Conservation (phyloP, 805 yeast species). For the Jamesozyma piceae region DNA sequence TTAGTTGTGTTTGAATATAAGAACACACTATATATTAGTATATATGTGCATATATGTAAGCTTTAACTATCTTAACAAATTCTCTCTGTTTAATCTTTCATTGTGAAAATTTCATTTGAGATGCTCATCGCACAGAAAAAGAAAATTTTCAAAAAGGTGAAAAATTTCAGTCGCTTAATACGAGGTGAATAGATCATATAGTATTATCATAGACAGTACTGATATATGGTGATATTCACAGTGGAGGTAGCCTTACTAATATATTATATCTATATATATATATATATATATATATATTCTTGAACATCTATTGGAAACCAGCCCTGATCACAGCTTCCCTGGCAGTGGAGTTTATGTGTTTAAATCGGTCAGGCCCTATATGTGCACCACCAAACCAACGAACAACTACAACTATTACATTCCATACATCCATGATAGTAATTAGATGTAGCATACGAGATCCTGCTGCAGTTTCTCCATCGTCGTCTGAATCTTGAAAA, state of each 20-base stretch:
- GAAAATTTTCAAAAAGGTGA: too few relatives aligned
- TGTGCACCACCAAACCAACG: slow-evolving; percentile 93
- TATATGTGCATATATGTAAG: too few relatives aligned
- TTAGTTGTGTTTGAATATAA: too few relatives aligned
- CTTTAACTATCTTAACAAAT: not conserved
- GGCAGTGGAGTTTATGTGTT: slow-evolving; percentile 83
- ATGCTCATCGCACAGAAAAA: too few relatives aligned
- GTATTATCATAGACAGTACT: too few relatives aligned
- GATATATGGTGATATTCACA: not conserved
- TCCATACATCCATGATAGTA: slow-evolving; percentile 70
- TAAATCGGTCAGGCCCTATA: slow-evolving; percentile 88
- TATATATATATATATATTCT: not conserved
- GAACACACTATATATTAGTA: too few relatives aligned
- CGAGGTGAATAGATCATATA: too few relatives aligned
- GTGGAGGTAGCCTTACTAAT: not conserved
- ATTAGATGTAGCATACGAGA: slow-evolving; percentile 71
- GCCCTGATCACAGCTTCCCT: slow-evolving; percentile 73
- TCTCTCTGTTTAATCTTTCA: not conserved
- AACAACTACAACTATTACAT: slow-evolving; percentile 71
- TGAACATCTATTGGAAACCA: slow-evolving; percentile 31
- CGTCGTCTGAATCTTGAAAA: slow-evolving; percentile 87
- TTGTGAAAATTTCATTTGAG: too few relatives aligned
- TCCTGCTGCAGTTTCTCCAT: slow-evolving; percentile 96
- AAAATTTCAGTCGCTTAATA: too few relatives aligned
- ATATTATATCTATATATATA: not conserved